phyloP scores from a whole-genome alignment of 2,329 filamentous ascomycete genomes.

The Madurella fahalii region DNA sequence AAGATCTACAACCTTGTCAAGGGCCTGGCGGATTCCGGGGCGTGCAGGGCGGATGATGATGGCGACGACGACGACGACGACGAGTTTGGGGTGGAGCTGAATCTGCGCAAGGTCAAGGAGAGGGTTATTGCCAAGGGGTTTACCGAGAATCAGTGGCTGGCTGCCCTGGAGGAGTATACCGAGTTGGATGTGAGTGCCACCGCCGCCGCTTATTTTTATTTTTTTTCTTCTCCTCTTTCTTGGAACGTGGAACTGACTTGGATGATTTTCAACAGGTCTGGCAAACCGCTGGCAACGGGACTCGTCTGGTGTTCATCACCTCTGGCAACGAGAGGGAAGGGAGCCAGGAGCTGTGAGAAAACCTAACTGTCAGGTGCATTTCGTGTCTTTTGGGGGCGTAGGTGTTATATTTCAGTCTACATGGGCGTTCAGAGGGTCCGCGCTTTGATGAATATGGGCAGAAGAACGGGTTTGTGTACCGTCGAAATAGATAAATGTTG shows the following conservation, averaged over 20 bases:
- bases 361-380: too few species aligned
- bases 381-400: too few species aligned
- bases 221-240: background rate
- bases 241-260: background rate
- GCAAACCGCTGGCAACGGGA: constrained; percentile 70
- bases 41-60: constrained; percentile 69
- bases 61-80: constrained; percentile 52
- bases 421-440: too few species aligned
- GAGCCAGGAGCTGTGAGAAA: constrained; percentile 20
- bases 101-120: constrained; percentile 83
- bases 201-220: constrained; percentile 7
- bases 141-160: constrained; percentile 86
- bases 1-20: constrained; percentile 96
- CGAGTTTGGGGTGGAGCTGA: constrained; percentile 62
- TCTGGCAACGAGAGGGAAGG: constrained; percentile 47
- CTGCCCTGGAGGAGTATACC: constrained; percentile 85
- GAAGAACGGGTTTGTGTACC: too few species aligned
- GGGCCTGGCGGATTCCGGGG: constrained; percentile 78
- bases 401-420: too few species aligned
- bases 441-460: too few species aligned
- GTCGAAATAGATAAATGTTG: too few species aligned
- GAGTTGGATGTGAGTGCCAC: constrained; percentile 72
- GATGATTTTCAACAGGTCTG: constrained; percentile 54
- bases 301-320: constrained; percentile 67
- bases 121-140: constrained; percentile 94